Evolutionary conservation across 1,284 basidiomycete species (phyloP).

Genomic region (Microbotryum scabiosae): DNA sequence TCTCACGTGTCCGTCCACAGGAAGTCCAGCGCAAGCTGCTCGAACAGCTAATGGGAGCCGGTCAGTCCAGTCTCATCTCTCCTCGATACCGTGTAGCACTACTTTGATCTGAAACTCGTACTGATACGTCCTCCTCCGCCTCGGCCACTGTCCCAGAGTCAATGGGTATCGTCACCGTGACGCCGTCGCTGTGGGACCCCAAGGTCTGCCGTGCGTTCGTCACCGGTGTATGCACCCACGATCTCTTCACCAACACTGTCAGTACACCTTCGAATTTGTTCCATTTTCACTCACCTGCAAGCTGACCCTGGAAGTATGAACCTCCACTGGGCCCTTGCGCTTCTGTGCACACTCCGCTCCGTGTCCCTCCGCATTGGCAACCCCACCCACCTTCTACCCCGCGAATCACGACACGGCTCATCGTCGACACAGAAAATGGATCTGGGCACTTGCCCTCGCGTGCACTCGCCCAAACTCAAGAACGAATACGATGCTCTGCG

Average conservation of each 20-base stretch:
- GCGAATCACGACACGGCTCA: neutral
- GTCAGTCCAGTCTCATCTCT: conserved; percentile 24
- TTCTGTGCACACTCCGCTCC: neutral
- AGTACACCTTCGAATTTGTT: conserved; percentile 39
- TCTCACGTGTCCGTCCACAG: neutral
- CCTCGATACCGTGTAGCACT: neutral
- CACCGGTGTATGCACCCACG: conserved; percentile 95
- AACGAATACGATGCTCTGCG: conserved; percentile 77
- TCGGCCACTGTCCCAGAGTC: conserved; percentile 66
- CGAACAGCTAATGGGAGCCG: conserved; percentile 54
- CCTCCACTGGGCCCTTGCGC: neutral
- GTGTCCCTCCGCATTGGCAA: neutral
- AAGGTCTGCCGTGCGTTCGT: conserved; percentile 99
- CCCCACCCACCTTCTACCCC: neutral
- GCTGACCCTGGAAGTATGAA: neutral
- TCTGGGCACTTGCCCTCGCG: conserved; percentile 92
- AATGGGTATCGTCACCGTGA: conserved; percentile 86
- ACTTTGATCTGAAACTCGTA: neutral
- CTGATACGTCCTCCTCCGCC: neutral
- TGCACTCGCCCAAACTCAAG: conserved; percentile 88
- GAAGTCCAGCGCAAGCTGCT: conserved; percentile 69
- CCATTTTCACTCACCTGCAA: conserved; percentile 6
- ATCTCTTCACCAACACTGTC: conserved; percentile 96
- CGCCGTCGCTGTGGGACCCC: conserved; percentile 89
- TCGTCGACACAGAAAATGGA: conserved; percentile 82